Base-by-base conservation (phyloP, 768 basidiomycete species). In the Dendrothele bispora region DNA sequence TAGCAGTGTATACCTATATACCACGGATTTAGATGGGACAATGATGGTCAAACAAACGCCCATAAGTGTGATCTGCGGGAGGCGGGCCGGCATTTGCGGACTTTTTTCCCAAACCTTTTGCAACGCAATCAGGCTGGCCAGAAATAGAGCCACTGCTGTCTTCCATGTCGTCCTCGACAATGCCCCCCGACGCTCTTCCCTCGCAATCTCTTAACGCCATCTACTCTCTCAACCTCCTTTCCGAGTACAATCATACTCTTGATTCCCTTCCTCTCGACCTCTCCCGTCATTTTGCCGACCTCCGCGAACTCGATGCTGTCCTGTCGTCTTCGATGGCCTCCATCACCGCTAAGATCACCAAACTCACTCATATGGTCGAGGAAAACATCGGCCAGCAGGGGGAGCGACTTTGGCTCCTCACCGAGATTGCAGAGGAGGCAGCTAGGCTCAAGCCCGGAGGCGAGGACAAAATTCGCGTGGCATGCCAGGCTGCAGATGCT, bases 261-360 rank as follows among this genome's bases (percentile, higher is more conserved):
- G 95, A 97, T 72, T 80, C 93, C 18, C 82, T 98, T 47, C 95
- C 95, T 49, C 78, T 89, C 53, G 93, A 97, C 69, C 84, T 99
- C 67, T 95, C 95, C 11, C 85, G 91, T 66, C 86, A 84, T 67
- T 91, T 97, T 66, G 91, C 88, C 10, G 97, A 99, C 77, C 83
- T 99, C 45, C 90, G 94, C 54, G 97, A 99, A 71, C 89, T 99
- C 69, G 97, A 98, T 67, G 97, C 95, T 48, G 97, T 99, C 50
- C 81, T 99, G 56, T 94, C 93, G 56, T 75, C 88, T 36, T 91
- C 91, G 52, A 88, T 95, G 68, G 65, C 82, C 54, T 75, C 80
- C 55, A 87, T 99, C 61, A 92, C 88, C 49, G 57, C 76, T 37
- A 92, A 92, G 68, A 86, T 98, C 54, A 77, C 80, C 48, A 63